phyloP scores from a whole-genome alignment of 495 filamentous ascomycete species.

The Oidiodendron maius region DNA sequence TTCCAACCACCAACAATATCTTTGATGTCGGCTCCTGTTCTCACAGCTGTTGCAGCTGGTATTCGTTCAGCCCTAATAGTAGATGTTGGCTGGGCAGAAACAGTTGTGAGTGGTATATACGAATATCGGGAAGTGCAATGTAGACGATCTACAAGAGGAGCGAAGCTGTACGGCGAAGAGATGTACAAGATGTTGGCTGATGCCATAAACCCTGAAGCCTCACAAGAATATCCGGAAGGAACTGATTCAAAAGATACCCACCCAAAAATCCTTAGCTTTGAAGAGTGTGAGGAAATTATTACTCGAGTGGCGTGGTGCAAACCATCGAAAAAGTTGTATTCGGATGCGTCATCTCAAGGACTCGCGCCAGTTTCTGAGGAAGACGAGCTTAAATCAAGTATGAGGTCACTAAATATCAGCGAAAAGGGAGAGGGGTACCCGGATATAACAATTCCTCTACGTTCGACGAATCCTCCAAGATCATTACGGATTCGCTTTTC shows the following conservation, averaged over 20 bases:
- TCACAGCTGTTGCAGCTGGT: conserved; percentile 71
- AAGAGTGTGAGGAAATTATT: conserved; percentile 72
- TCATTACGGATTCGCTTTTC: conserved; percentile 60
- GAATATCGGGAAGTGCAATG: conserved; percentile 77
- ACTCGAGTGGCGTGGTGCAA: conserved; percentile 74
- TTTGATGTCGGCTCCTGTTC: conserved; percentile 66
- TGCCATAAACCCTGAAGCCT: conserved; percentile 19
- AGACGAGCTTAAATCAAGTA: conserved; percentile 34
- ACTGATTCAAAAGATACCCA: conserved; percentile 8
- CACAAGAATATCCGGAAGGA: conserved; percentile 2
- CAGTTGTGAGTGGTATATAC: conserved; percentile 71
- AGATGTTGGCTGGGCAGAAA: conserved; percentile 90
- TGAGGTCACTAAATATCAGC: conserved; percentile 15
- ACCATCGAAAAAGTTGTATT: conserved; percentile 22
- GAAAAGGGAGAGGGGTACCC: conserved; percentile 14
- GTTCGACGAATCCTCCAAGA: conserved; percentile 35
- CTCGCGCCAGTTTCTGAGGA: conserved; percentile 43
- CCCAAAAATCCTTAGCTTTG: conserved; percentile 49
- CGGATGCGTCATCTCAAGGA: conserved; percentile 25
- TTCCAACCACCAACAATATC: conserved; percentile 80
- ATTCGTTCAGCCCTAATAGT: conserved; percentile 75
- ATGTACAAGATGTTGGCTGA: conserved; percentile 58
- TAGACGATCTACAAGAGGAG: conserved; percentile 65
- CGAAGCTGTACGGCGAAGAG: conserved; percentile 59
- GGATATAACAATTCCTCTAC: conserved; percentile 40